Base-by-base conservation (phyloP, 2,329 filamentous ascomycete genomes). In the Cyanodermella asteris region DNA sequence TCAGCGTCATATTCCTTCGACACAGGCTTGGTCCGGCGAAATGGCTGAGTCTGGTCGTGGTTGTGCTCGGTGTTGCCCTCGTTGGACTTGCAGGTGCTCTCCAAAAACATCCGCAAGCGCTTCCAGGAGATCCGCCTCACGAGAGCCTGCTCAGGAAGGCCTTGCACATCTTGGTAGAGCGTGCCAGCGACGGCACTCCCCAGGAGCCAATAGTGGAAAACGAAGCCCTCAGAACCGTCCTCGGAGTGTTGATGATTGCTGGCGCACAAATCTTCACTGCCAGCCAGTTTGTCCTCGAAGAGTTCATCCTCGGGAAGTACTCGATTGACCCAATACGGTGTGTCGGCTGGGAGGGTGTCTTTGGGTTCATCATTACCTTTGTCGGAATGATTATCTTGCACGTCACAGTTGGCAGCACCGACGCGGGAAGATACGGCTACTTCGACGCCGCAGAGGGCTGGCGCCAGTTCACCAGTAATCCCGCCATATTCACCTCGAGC, bases 261-360 rank as follows among this genome's bases (percentile, higher is more conserved):
- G 75, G 74, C 3, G 87, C 84, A 1, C 87, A 97, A 51, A 75
- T 97, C 43, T 94, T 97, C 46, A 94, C 87, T 0, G 87, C 87
- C 1, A 78, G 78, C 2, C 87, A 97, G 47, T 97, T 94, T 40
- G 87, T 94, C 13, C 54, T 91, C 3, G 87, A 97, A 48, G 87
- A 97, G 53, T 87, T 72, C 57, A 80, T 97, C 35, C 63, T 97
- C 42, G 70, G 76, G 46, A 61, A 68, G 35, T 77, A 75, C 38
- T 62, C 62, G n/a, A 61, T 76, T 48, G 76, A 87, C 39, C 84
- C 87, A 1, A 67, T 97, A 34, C 72, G 71, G 39, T 80, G 93
- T 12, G 87, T 97, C 16, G 84, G 82, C 16, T 97, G 82, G 81
- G 87, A 97, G 50, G 87, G 87, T 12, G 38, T 91, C 3, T 97